Base-by-base conservation (phyloP, 345 rosid species). In the Rhodomyrtus tomentosa region DNA sequence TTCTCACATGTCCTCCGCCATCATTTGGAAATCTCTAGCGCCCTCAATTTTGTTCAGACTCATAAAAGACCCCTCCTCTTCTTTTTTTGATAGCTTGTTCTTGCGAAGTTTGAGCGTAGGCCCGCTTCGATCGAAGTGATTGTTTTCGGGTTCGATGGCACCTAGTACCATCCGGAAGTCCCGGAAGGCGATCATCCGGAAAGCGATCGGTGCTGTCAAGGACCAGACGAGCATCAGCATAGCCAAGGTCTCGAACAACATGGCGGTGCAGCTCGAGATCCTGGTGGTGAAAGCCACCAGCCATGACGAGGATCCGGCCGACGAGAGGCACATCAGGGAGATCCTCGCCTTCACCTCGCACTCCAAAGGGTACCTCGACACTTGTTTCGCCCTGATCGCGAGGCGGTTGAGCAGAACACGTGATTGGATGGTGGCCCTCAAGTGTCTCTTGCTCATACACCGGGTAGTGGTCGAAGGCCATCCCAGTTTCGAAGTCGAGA, bases 371-470 rank as follows among this genome's bases (percentile, higher is more conserved):
- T 96, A 95, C 74, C 89, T 94, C 21, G 84, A 83, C 83, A 96
- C 98, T 0, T 94, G 98, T 27, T 89, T 95, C 1, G 87, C 92
- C 6, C 88, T 94, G 1, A 91, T 95, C 7, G 93, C 99, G 0
- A 94, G 90, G 85, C 88, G 98, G 5, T 38, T 94, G 76, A 89
- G 93, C 49, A 96, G 93, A 88, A 96, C 99, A 1, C 95, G 90
- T 10, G 99, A 96, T 82, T 96, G 99, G 99, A 91, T 96, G 16
- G 98, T 96, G 38, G 99, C 98, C 24, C 88, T 96, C 12, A 96
- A 96, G 85, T 89, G 95, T 1, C 82, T 96, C 59, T 87, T 91
- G 87, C 92, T 96, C 40, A 90, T 96, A 2, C 99, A 96, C 80
- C 84, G 95, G 55, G 88, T 95, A 13, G 84, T 95, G 85, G 87